Percentiles rank a stretch among this genome's conserved stretches.
phyloP scores from a whole-genome alignment of 2,329 filamentous ascomycete species.

The Fusarium algeriense region DNA sequence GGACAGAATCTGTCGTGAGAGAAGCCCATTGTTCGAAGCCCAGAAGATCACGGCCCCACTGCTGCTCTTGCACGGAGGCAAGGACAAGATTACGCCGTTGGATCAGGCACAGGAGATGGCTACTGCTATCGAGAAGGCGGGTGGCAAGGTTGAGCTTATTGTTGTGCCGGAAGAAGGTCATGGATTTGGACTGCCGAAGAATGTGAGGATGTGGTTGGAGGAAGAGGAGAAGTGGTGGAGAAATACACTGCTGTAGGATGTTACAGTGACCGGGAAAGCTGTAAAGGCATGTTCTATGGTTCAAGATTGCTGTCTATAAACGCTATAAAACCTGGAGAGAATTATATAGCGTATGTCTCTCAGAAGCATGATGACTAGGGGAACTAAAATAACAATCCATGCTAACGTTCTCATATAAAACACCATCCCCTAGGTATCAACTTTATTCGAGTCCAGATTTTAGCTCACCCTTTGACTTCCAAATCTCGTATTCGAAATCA shows the following conservation, averaged over 20 bases:
- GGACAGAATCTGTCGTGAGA: constrained; percentile 56
- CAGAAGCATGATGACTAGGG: not conserved
- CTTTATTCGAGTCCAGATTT: constrained; percentile 24
- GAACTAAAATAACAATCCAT: not conserved
- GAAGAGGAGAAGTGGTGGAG: constrained; percentile 63
- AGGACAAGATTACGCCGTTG: constrained; percentile 70
- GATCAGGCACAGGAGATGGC: constrained; percentile 67
- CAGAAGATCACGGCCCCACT: constrained; percentile 63
- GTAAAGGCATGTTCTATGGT: not conserved
- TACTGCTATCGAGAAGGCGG: constrained; percentile 55
- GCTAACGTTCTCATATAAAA: not conserved
- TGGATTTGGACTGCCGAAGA: constrained; percentile 59
- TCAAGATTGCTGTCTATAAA: not conserved
- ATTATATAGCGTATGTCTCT: not conserved
- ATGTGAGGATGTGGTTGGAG: constrained; percentile 54
- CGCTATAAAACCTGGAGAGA: not conserved
- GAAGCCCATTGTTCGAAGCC: constrained; percentile 63
- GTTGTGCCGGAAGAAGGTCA: constrained; percentile 65
- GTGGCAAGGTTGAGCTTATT: constrained; percentile 60
- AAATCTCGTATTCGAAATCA: constrained; percentile 52
- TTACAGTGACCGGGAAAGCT: too few relatives aligned
- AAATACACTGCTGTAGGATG: constrained; percentile 51
- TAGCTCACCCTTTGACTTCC: constrained; percentile 47
- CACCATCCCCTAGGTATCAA: not conserved
- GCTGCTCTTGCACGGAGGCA: constrained; percentile 67